Percentiles rank a stretch among this genome's conserved stretches.
Conservation (phyloP, 148 eudicot species). For the Diospyros lotus region DNA sequence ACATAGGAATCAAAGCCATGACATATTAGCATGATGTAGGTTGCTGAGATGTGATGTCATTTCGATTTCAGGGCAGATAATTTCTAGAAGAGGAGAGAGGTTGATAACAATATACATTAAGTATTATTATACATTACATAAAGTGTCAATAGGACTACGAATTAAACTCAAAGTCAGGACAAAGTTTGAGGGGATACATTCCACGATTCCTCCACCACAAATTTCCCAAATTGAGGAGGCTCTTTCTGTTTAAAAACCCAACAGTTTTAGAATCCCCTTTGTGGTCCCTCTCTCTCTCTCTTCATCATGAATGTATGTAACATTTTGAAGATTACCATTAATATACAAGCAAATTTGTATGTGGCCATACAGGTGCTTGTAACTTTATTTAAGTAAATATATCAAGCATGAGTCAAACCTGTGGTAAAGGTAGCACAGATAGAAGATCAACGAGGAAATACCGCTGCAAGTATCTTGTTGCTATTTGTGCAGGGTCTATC, state of each 20-base stretch:
- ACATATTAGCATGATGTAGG: neutral
- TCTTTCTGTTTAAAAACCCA: neutral
- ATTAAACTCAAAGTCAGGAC: neutral
- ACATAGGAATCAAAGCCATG: neutral
- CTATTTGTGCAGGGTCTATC: slow-evolving; percentile 42
- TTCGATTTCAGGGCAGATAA: neutral
- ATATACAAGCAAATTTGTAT: neutral
- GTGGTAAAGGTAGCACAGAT: slow-evolving; percentile 42
- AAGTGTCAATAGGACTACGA: neutral
- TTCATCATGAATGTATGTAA: neutral
- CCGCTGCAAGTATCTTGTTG: slow-evolving; percentile 34
- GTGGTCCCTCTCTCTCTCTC: neutral
- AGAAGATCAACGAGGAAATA: slow-evolving; percentile 41
- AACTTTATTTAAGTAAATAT: neutral
- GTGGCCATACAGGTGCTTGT: neutral
- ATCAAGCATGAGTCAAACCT: slow-evolving; percentile 25
- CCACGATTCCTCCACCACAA: neutral
- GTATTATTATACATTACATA: neutral
- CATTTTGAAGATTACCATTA: neutral
- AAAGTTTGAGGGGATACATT: neutral
- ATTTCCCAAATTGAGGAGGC: neutral
- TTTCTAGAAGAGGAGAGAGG: neutral
- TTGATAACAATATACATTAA: neutral
- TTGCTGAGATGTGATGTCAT: neutral
- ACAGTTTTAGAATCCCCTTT: neutral